These are phyloP conservation scores for Rhodamnia argentea DNA, from an alignment of 345 rosid species.

Conservation along the genomic window DNA sequence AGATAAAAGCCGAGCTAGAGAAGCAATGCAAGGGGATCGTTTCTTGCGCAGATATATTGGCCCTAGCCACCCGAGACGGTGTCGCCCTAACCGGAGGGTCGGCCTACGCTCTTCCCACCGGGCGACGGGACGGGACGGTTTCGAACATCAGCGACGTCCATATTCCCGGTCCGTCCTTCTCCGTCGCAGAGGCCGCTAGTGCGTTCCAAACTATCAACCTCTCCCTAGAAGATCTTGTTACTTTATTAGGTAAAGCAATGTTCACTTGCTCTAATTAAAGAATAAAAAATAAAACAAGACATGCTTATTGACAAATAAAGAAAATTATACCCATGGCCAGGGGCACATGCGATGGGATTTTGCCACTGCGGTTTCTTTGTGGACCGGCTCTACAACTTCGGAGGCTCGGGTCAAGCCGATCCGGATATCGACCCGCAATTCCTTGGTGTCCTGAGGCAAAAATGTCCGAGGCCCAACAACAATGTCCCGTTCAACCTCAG, in stretches of 20 bases:
- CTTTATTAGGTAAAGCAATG: slow-evolving; percentile 4
- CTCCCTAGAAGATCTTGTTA: background rate
- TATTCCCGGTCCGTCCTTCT: background rate
- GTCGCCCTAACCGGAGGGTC: slow-evolving; percentile 2
- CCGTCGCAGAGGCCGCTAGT: background rate
- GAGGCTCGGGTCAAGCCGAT: slow-evolving; percentile 2
- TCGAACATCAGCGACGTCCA: slow-evolving; percentile 1
- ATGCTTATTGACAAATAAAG: background rate
- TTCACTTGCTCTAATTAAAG: background rate
- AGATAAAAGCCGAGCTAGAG: slow-evolving; percentile 9
- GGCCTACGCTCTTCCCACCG: slow-evolving; percentile 5
- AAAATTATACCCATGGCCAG: background rate
- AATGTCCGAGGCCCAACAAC: background rate
- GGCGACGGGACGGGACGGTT: background rate
- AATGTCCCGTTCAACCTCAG: background rate
- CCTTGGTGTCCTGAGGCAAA: background rate
- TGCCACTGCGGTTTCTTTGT: slow-evolving; percentile 8
- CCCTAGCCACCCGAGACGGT: slow-evolving; percentile 8
- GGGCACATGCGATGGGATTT: slow-evolving; percentile 9
- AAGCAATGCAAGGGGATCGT: slow-evolving; percentile 8
- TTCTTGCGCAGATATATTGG: slow-evolving; percentile 11
- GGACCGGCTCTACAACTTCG: slow-evolving; percentile 6
- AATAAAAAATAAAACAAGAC: background rate
- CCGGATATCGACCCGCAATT: background rate
- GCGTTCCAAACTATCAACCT: slow-evolving; percentile 1